These are phyloP conservation scores for Discostella stelligera DNA, from an alignment of 352 stramenopile species.

Conservation along the genomic window DNA sequence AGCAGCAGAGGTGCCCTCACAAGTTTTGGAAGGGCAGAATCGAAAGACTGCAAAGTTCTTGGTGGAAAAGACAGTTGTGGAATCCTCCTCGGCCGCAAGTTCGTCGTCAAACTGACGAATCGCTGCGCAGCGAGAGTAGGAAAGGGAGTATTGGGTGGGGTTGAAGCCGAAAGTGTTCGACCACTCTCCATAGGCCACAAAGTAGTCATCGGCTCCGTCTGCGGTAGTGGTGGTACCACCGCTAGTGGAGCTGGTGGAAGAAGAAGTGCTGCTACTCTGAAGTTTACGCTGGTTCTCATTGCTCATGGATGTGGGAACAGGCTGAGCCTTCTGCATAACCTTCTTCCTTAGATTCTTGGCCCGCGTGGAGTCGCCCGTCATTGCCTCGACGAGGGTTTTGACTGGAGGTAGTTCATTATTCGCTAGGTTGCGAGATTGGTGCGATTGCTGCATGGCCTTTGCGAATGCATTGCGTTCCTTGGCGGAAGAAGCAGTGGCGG, in stretches of 20 bases:
- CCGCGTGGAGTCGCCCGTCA: conserved; percentile 1
- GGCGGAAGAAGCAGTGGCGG: not conserved
- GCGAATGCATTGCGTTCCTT: conserved; percentile 16
- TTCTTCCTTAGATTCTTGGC: conserved; percentile 10
- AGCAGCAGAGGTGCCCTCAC: conserved; percentile 7
- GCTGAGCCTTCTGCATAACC: conserved; percentile 29
- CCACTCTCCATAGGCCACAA: conserved; percentile 6
- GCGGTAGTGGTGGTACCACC: not conserved
- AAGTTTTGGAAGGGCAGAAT: conserved; percentile 51
- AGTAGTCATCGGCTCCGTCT: conserved; percentile 25
- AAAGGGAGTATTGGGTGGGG: conserved; percentile 54
- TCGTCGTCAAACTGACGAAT: conserved; percentile 68
- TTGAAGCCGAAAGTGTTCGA: conserved; percentile 41
- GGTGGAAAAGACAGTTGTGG: conserved; percentile 1
- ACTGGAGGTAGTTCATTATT: not conserved
- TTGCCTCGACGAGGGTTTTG: conserved; percentile 9
- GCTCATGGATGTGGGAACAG: not conserved
- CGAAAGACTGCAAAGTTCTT: conserved; percentile 50
- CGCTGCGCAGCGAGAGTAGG: conserved; percentile 66
- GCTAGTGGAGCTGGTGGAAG: too few species aligned
- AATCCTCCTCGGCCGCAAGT: conserved; percentile 41
- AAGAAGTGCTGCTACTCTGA: too few species aligned
- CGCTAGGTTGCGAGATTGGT: conserved; percentile 6
- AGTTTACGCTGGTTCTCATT: not conserved
- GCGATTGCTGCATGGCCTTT: conserved; percentile 18